These are phyloP conservation scores for Leccinum pachyderme DNA, from an alignment of 1,284 basidiomycete genomes.

Conservation along the genomic window DNA sequence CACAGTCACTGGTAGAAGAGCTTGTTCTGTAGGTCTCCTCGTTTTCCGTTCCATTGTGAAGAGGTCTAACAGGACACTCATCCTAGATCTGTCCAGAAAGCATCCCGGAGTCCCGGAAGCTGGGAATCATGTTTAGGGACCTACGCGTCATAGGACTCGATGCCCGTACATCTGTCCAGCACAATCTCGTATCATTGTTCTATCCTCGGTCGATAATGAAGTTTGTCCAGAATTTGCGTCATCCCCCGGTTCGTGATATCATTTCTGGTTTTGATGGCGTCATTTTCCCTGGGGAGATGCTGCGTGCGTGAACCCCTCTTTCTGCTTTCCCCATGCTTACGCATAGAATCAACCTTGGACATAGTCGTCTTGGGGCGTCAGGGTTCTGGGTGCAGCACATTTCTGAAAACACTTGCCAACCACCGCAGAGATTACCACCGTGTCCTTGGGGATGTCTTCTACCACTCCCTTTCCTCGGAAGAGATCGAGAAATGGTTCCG, in stretches of 20 bases:
- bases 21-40: slow-evolving; percentile 13
- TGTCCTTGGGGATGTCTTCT: slow-evolving; percentile 62
- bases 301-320: slow-evolving; percentile 46
- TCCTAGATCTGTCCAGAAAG: slow-evolving; percentile 27
- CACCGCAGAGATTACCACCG: slow-evolving; percentile 56
- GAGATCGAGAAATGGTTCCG: slow-evolving; percentile 54
- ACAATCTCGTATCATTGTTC: slow-evolving; percentile 43
- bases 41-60: not conserved
- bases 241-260: slow-evolving; percentile 49
- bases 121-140: slow-evolving; percentile 35
- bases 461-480: slow-evolving; percentile 58
- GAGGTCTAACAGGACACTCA: slow-evolving; percentile 27
- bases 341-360: not conserved
- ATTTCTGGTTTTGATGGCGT: slow-evolving; percentile 47
- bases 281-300: slow-evolving; percentile 58
- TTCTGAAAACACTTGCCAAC: slow-evolving; percentile 73
- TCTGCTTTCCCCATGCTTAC: not conserved
- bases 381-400: slow-evolving; percentile 68
- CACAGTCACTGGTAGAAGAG: slow-evolving; percentile 9
- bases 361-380: slow-evolving; percentile 60
- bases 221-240: slow-evolving; percentile 29
- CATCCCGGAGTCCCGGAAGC: slow-evolving; percentile 18
- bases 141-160: slow-evolving; percentile 36
- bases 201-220: slow-evolving; percentile 35
- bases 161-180: slow-evolving; percentile 37